A percentile compares a stretch with the other conserved stretches of the same genome.
Conservation (phyloP, 257 asterid genomes). For the Solanum tarijense region DNA sequence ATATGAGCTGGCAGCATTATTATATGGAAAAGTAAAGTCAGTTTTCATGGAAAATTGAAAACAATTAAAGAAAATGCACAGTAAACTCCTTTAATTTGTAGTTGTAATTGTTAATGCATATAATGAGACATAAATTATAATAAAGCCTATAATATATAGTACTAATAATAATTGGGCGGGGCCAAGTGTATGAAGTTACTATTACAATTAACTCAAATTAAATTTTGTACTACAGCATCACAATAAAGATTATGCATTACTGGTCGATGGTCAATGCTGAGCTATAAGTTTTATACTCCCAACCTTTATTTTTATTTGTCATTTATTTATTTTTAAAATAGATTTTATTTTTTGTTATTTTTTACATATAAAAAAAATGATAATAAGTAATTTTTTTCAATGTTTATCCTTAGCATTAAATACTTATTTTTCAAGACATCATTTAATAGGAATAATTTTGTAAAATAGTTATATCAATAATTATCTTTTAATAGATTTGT, state of each 20-base stretch:
- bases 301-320: too few species aligned
- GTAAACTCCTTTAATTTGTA: background rate
- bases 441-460: too few species aligned
- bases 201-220: background rate
- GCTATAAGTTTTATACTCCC: background rate
- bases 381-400: too few species aligned
- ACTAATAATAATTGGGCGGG: background rate
- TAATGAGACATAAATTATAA: background rate
- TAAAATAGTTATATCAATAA: too few species aligned
- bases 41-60: background rate
- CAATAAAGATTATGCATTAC: background rate
- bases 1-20: background rate
- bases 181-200: background rate
- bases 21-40: background rate
- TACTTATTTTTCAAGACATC: too few species aligned
- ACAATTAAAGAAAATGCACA: background rate
- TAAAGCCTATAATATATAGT: background rate
- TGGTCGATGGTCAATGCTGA: background rate
- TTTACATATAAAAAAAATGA: too few species aligned
- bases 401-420: too few species aligned
- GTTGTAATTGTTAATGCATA: background rate
- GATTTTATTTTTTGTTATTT: too few species aligned
- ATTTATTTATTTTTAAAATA: too few species aligned
- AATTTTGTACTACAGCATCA: background rate
- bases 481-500: too few species aligned